Evolutionary conservation across 495 filamentous ascomycete genomes (phyloP).

Genomic region (Terfezia boudieri): DNA sequence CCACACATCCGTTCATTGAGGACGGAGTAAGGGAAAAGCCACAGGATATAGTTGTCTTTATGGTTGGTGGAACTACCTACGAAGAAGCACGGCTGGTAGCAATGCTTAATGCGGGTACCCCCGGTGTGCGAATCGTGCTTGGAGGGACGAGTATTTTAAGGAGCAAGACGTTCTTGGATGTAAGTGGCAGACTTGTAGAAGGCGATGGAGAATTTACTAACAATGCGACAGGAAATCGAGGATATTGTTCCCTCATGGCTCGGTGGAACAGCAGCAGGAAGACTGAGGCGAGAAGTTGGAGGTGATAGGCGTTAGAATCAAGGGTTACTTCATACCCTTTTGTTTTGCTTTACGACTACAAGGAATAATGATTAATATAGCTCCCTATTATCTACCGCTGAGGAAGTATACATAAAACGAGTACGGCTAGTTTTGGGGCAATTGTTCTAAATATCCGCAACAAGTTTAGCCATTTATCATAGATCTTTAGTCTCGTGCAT

Average conservation of each 20-base stretch:
- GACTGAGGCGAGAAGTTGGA: constrained; percentile 22
- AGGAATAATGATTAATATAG: no score
- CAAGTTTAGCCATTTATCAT: no score
- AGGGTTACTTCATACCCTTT: no score
- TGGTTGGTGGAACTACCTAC: constrained; percentile 80
- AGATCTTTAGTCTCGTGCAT: no score
- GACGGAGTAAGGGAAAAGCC: constrained; percentile 80
- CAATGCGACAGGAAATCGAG: constrained; percentile 36
- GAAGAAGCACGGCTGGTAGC: constrained; percentile 92
- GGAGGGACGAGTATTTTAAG: constrained; percentile 73
- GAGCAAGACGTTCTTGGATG: constrained; percentile 59
- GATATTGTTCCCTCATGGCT: constrained; percentile 66
- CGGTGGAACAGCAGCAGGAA: constrained; percentile 46
- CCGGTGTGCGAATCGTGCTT: constrained; percentile 69
- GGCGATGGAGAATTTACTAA: background rate
- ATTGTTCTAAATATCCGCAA: no score
- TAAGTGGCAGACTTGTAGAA: constrained; percentile 7
- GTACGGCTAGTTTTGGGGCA: no score
- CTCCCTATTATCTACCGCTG: no score
- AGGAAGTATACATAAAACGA: no score
- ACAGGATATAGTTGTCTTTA: constrained; percentile 86
- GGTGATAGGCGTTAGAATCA: background rate
- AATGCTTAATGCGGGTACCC: constrained; percentile 72
- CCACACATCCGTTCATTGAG: constrained; percentile 81
- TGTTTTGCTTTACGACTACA: no score